Percentiles rank a stretch among this genome's conserved stretches.
phyloP scores from a whole-genome alignment of 805 yeast species.

The Brettanomyces naardenensis region DNA sequence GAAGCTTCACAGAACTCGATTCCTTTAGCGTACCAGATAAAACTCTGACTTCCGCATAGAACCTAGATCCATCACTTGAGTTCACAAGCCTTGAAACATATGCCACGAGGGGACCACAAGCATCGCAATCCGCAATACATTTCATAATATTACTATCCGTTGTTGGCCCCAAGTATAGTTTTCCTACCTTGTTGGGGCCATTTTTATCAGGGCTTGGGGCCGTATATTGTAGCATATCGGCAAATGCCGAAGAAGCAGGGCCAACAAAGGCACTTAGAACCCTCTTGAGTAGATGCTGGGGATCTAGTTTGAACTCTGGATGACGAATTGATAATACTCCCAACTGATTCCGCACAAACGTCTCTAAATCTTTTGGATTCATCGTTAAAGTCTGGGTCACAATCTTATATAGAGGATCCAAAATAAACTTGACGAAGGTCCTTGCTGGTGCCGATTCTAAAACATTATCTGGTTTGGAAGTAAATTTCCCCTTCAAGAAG shows the following conservation, averaged over 20 bases:
- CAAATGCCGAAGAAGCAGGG: slow-evolving; percentile 38
- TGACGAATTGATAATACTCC: slow-evolving; percentile 34
- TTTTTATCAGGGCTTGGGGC: slow-evolving; percentile 31
- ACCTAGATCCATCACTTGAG: slow-evolving; percentile 40
- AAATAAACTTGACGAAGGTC: slow-evolving; percentile 56
- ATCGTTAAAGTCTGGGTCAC: slow-evolving; percentile 51
- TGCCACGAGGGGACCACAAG: slow-evolving; percentile 38
- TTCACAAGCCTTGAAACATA: slow-evolving; percentile 53
- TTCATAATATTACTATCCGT: slow-evolving; percentile 10
- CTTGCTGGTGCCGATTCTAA: slow-evolving; percentile 20
- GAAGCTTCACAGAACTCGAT: slow-evolving; percentile 41
- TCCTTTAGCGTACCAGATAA: slow-evolving; percentile 48
- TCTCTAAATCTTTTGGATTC: slow-evolving; percentile 34
- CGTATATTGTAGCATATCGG: slow-evolving; percentile 34
- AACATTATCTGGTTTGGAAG: slow-evolving; percentile 21
- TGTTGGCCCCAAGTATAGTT: slow-evolving; percentile 24
- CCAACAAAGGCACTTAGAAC: slow-evolving; percentile 52
- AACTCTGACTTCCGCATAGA: slow-evolving; percentile 55
- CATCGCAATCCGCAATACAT: slow-evolving; percentile 25
- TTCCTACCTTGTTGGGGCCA: slow-evolving; percentile 18
- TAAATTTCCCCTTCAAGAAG: slow-evolving; percentile 43
- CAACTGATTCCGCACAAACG: slow-evolving; percentile 40
- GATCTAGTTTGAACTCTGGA: slow-evolving; percentile 40
- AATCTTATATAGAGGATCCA: slow-evolving; percentile 77
- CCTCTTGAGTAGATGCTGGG: slow-evolving; percentile 47